A percentile compares a stretch with the other conserved stretches of the same genome.
Conservation (phyloP, 225 moss, liverwort and hornwort genomes). For the Takakia lepidozioides region DNA sequence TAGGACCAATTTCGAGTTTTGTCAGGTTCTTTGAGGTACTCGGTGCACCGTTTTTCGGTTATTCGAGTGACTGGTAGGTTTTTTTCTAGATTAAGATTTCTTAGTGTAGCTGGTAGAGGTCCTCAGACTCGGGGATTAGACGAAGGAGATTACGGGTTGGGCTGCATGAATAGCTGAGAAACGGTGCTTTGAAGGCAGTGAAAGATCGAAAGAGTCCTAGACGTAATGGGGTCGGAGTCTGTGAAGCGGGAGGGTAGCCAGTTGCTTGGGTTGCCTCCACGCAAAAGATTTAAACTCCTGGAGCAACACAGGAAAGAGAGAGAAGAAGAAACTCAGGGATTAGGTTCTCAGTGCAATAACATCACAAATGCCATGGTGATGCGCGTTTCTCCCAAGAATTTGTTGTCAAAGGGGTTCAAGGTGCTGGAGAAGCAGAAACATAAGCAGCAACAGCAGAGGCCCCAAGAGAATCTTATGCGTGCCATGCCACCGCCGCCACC, state of each 20-base stretch:
- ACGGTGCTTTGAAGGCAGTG: no score
- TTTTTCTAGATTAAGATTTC: no score
- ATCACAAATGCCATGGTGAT: conserved; percentile 11
- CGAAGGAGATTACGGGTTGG: no score
- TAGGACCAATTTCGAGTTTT: no score
- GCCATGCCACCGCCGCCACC: conserved; percentile 15
- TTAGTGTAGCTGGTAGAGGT: no score
- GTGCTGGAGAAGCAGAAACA: conserved; percentile 24
- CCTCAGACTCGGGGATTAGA: no score
- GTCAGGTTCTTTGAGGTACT: no score
- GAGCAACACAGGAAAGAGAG: conserved; percentile 25
- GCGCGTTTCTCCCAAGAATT: conserved; percentile 11
- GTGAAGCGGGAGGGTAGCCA: conserved; percentile 8
- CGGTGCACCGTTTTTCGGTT: no score
- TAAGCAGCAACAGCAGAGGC: conserved; percentile 8
- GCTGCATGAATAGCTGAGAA: no score
- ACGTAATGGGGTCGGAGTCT: conserved; percentile 9
- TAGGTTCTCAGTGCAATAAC: conserved; percentile 8
- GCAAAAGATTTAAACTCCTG: conserved; percentile 32
- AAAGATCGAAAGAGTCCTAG: no score
- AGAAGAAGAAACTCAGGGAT: conserved; percentile 1
- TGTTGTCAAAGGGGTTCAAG: conserved; percentile 9
- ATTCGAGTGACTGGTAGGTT: no score
- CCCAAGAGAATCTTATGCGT: conserved; percentile 5
- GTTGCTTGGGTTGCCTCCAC: conserved; percentile 13